phyloP scores from a whole-genome alignment of 108 stramenopile genomes.

The Skeletonema potamos region DNA sequence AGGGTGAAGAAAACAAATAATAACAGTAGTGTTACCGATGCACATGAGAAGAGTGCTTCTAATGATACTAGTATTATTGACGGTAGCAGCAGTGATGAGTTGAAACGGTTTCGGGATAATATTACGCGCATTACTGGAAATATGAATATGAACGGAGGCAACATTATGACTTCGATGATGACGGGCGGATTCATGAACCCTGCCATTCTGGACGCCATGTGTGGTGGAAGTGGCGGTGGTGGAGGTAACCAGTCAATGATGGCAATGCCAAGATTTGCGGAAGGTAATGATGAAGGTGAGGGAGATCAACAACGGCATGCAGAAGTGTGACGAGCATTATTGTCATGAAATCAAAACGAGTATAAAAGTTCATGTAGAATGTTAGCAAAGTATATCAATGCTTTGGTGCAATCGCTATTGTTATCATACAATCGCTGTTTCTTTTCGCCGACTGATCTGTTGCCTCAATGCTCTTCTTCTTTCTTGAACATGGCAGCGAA shows the following conservation, averaged over 20 bases:
- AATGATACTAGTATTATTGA: neutral
- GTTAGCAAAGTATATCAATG: neutral
- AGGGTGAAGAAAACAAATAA: neutral
- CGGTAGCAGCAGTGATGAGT: neutral
- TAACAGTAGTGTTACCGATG: too few relatives aligned
- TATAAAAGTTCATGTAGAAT: too few relatives aligned
- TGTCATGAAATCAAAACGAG: neutral
- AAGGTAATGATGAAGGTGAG: neutral
- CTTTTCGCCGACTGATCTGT: neutral
- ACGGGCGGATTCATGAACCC: neutral
- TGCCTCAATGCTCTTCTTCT: slow-evolving; percentile 4
- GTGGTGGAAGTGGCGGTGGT: neutral
- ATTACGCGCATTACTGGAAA: neutral
- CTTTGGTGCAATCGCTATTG: slow-evolving; percentile 9
- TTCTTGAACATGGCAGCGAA: slow-evolving; percentile 21
- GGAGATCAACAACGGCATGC: neutral
- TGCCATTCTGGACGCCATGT: neutral
- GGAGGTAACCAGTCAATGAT: neutral
- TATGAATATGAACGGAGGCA: neutral
- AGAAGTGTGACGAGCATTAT: neutral
- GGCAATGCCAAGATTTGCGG: neutral
- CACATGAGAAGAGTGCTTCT: neutral
- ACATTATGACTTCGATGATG: neutral
- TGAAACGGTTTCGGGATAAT: neutral
- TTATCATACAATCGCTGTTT: slow-evolving; percentile 17